phyloP scores from a whole-genome alignment of 176 grass and related monocot genomes.

The Carex pumila region DNA sequence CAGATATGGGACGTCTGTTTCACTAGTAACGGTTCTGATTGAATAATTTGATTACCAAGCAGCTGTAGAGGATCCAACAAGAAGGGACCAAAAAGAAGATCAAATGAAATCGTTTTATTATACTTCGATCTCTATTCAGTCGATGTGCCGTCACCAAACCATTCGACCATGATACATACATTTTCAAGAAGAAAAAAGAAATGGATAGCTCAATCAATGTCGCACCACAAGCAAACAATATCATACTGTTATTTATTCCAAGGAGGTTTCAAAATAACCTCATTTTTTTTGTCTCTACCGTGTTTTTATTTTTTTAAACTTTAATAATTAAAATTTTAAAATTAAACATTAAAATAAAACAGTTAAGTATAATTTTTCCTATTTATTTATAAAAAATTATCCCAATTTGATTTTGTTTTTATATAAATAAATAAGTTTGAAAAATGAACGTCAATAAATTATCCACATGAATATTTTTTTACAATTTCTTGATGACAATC shows the following conservation, averaged over 20 bases:
- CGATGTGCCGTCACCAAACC: not conserved
- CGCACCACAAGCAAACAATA: not conserved
- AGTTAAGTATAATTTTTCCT: too few species aligned
- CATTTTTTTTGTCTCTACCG: too few species aligned
- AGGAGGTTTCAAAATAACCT: too few species aligned
- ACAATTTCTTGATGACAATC: too few species aligned
- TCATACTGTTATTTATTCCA: not conserved
- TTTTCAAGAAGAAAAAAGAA: not conserved
- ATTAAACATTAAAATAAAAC: too few species aligned
- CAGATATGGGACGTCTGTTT: not conserved
- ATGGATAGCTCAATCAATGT: not conserved
- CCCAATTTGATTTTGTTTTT: too few species aligned
- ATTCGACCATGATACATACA: not conserved
- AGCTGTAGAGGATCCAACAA: not conserved
- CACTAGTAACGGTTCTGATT: not conserved
- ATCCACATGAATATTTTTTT: too few species aligned
- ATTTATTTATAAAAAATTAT: too few species aligned
- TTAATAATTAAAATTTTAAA: too few species aligned
- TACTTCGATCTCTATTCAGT: not conserved
- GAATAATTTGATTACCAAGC: not conserved
- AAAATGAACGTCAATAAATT: too few species aligned
- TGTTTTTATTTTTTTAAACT: too few species aligned
- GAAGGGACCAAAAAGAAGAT: not conserved
- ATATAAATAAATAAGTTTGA: too few species aligned
- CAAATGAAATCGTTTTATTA: not conserved